Percentiles rank a stretch among this genome's conserved stretches.
phyloP scores from a whole-genome alignment of 768 basidiomycete genomes.

The Agaricus bisporus region DNA sequence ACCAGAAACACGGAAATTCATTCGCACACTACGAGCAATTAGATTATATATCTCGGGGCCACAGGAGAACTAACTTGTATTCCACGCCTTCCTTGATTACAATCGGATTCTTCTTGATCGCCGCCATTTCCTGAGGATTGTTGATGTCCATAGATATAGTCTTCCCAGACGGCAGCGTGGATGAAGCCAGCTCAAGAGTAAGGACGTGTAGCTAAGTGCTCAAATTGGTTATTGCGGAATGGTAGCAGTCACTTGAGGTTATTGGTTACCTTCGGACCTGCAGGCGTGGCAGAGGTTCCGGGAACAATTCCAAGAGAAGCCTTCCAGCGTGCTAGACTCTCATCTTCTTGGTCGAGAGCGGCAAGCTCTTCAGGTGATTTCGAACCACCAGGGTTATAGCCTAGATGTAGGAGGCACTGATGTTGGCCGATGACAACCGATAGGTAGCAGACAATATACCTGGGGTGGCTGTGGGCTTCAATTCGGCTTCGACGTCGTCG shows the following conservation, averaged over 20 bases:
- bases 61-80: conserved; percentile 59
- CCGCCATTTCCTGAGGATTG: conserved; percentile 36
- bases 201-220: conserved; percentile 51
- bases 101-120: conserved; percentile 74
- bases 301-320: conserved; percentile 82
- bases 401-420: conserved; percentile 27
- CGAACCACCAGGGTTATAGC: conserved; percentile 66
- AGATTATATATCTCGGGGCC: conserved; percentile 1
- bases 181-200: conserved; percentile 75
- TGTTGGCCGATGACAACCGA: neutral
- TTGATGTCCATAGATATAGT: conserved; percentile 63
- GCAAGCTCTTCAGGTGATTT: conserved; percentile 82
- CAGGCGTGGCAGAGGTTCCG: conserved; percentile 31
- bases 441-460: conserved; percentile 26
- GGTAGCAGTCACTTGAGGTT: neutral
- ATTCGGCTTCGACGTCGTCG: conserved; percentile 53
- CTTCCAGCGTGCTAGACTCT: conserved; percentile 94
- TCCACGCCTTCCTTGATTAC: conserved; percentile 81
- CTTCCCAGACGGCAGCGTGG: conserved; percentile 57
- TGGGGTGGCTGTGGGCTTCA: conserved; percentile 62
- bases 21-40: conserved; percentile 51
- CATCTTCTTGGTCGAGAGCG: conserved; percentile 82
- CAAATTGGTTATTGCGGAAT: conserved; percentile 21
- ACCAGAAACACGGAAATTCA: conserved; percentile 84
- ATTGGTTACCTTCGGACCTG: conserved; percentile 58